Percentiles rank a stretch among this genome's conserved stretches.
phyloP scores from a whole-genome alignment of 2,329 filamentous ascomycete species.

The Helicocarpus griseus region DNA sequence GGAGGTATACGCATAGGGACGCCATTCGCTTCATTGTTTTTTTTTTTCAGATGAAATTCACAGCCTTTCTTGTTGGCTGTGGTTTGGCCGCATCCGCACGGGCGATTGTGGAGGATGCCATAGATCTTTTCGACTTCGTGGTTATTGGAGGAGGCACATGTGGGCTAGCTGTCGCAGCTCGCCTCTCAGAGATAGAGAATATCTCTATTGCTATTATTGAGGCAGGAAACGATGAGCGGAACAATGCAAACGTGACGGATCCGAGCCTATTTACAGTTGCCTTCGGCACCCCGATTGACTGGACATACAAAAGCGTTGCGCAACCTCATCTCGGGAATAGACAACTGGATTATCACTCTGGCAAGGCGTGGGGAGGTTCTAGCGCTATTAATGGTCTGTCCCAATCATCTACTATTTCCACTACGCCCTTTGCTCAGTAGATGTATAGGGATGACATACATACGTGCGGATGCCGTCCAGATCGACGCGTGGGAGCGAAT shows the following conservation, averaged over 20 bases:
- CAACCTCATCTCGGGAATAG: neutral
- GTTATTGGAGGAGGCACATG: neutral
- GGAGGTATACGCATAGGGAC: too few relatives aligned
- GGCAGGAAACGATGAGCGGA: neutral
- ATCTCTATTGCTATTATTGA: neutral
- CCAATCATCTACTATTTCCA: neutral
- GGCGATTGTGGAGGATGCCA: neutral
- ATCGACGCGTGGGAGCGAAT: conserved; percentile 20
- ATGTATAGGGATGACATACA: neutral
- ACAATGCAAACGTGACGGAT: neutral
- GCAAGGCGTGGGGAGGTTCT: conserved; percentile 15
- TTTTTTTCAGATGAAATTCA: too few relatives aligned
- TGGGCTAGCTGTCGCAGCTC: neutral
- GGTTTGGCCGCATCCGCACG: too few relatives aligned
- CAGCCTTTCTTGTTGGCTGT: too few relatives aligned
- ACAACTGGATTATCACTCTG: neutral
- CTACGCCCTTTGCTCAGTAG: neutral
- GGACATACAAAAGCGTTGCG: neutral
- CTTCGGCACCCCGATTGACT: neutral
- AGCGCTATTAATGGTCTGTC: conserved; percentile 10
- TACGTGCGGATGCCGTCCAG: neutral
- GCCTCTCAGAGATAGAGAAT: neutral
- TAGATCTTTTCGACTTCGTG: neutral
- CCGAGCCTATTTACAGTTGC: neutral
- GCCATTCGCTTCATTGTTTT: too few relatives aligned